These are phyloP conservation scores for Calonectria montana DNA, from an alignment of 2,329 filamentous ascomycete genomes.

Conservation along the genomic window DNA sequence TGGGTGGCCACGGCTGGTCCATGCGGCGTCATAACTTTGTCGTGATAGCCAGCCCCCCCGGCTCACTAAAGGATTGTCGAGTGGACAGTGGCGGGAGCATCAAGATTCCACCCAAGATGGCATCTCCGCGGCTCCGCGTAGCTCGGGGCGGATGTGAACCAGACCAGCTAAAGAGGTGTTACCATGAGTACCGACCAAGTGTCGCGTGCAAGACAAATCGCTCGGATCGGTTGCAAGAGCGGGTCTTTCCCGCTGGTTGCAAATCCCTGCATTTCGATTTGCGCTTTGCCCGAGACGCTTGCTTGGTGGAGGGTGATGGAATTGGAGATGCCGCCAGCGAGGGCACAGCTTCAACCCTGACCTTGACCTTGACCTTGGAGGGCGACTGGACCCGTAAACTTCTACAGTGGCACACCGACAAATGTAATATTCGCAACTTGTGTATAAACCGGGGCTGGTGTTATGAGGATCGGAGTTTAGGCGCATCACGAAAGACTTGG, in stretches of 20 bases:
- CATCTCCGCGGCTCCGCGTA: slow-evolving; percentile 19
- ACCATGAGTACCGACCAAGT: slow-evolving; percentile 37
- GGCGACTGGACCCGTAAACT: not conserved
- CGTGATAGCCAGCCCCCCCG: not conserved
- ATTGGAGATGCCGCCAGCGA: not conserved
- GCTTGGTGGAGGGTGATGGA: slow-evolving; percentile 13
- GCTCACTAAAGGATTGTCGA: not conserved
- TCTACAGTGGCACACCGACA: slow-evolving; percentile 11
- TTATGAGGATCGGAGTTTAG: slow-evolving; percentile 23
- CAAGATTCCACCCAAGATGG: slow-evolving; percentile 9
- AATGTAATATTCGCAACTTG: not conserved
- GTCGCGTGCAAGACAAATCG: slow-evolving; percentile 45
- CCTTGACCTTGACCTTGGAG: slow-evolving; percentile 6
- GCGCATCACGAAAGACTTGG: slow-evolving; percentile 21
- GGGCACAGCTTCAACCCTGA: not conserved
- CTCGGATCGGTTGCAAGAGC: slow-evolving; percentile 37
- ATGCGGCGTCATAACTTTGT: slow-evolving; percentile 7
- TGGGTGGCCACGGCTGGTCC: slow-evolving; percentile 1
- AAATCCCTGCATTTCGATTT: slow-evolving; percentile 43
- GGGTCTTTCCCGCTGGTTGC: slow-evolving; percentile 34
- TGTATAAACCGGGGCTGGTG: slow-evolving; percentile 6
- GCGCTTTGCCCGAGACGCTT: slow-evolving; percentile 30
- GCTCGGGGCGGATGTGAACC: slow-evolving; percentile 14
- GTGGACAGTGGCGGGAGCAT: not conserved
- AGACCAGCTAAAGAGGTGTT: slow-evolving; percentile 16